Evolutionary conservation across 2,329 filamentous ascomycete species (phyloP).

Genomic region (Arthrocladium fulminans): DNA sequence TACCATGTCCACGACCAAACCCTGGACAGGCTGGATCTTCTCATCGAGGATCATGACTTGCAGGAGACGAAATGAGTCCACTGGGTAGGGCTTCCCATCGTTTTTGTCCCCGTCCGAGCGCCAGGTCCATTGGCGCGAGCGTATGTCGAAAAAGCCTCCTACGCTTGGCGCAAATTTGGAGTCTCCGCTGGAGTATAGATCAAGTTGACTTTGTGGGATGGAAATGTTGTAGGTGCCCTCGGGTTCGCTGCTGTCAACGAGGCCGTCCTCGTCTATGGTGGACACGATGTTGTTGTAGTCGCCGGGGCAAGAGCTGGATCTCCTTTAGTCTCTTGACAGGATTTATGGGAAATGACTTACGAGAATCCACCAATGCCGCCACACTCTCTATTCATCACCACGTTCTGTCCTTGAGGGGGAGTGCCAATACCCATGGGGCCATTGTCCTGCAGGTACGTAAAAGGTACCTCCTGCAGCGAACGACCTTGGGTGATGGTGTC

Average conservation of each 20-base stretch:
- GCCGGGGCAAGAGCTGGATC: slow-evolving; percentile 20
- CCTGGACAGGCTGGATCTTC: slow-evolving; percentile 30
- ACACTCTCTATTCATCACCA: not conserved
- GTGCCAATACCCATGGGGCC: slow-evolving; percentile 36
- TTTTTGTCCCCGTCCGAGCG: not conserved
- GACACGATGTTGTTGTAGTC: not conserved
- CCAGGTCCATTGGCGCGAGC: slow-evolving; percentile 26
- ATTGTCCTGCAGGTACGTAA: slow-evolving; percentile 32
- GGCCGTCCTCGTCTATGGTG: not conserved
- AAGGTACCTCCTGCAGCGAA: slow-evolving; percentile 21
- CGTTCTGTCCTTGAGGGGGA: slow-evolving; percentile 17
- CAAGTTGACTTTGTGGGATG: slow-evolving; percentile 28
- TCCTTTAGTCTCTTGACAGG: no score
- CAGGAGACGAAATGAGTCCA: slow-evolving; percentile 27
- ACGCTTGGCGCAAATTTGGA: slow-evolving; percentile 24
- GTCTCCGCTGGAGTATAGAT: slow-evolving; percentile 33
- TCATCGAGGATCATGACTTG: slow-evolving; percentile 29
- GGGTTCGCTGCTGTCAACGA: not conserved
- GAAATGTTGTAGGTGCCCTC: not conserved
- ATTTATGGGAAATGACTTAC: slow-evolving; percentile 20
- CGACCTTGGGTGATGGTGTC: slow-evolving; percentile 28
- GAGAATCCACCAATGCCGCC: slow-evolving; percentile 14
- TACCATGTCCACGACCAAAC: slow-evolving; percentile 28
- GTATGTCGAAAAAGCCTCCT: slow-evolving; percentile 39
- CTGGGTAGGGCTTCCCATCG: slow-evolving; percentile 23